Base-by-base conservation (phyloP, 2,329 filamentous ascomycete species). In the Grosmannia serpens region DNA sequence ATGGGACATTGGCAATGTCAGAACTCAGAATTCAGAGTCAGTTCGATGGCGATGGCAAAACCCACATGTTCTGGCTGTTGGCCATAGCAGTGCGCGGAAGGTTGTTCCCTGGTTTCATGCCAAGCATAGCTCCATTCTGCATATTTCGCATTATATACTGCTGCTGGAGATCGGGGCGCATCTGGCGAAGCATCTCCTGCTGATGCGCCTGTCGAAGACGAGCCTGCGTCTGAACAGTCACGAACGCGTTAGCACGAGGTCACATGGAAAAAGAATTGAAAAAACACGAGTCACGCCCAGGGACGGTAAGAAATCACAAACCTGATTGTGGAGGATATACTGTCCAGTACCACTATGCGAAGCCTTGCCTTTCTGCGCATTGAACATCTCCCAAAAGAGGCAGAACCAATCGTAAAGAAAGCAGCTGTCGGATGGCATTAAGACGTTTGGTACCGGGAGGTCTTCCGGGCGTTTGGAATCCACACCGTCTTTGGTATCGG, bases 371-470 rank as follows among this genome's bases (percentile, higher is more conserved):
- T 89, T 87, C 69, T 92, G 88, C 58, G 90, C 89, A 68, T 85
- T 85, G 73, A 88, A 95, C 65, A 97, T 90, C 67, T 99, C 94
- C 91, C 91, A 97, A 72, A 99, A 99, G 56, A 96, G 81, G 68
- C 86, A 89, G 77, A 95, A 99, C 94, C 94, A 99, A 68, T 97
- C 94, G 65, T 90, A 87, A n/a, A 99, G 78, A 68, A 99, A 97
- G 29, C 89, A 89, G 62, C 82, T 88, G 66, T 87, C 87, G 58
- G 80, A 77, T 54, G 81, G 80, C 69, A 77, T 80, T 15, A 85
- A 84, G 7, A 90, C 76, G 62, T 84, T 84, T 15, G 90, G 86
- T 8, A 82, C 79, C 5, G 92, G 92, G 46, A 97, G 79, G 67
- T 95, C 91, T 59, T 86, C 82, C 1, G 89, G 88, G 50, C 87